Evolutionary conservation across 768 basidiomycete species (phyloP), one percentile per base, ranked within the genome.

Genomic region (Boletus rubescentipes): DNA sequence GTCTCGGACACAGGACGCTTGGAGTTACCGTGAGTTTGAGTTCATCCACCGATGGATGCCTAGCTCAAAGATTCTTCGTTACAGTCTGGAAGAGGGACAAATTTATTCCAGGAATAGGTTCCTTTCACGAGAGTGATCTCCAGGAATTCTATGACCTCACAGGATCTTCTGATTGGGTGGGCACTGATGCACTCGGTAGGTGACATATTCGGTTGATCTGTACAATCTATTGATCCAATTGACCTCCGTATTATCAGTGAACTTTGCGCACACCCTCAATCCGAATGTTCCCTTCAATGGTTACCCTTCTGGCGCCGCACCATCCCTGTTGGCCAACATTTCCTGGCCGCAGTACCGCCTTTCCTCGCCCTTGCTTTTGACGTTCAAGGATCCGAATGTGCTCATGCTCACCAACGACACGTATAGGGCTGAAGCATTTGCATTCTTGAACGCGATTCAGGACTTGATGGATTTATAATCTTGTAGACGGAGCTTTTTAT

Each of bases 111-210:
- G 57, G 43, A 4, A 7, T 63, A 29, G 57, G 60, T 7, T 63
- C 57, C 15, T 61, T 62, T 49, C 61, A 62, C 29, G 50, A 31
- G 38, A 62, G 49, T 16, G 61, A 61, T 9, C 53, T 63, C 5
- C 54, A 57, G 18, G 54, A 51, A 15, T 63, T 53, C n/a, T 61
- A 52, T 18, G 29, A 59, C 18, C 9, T 61, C 23, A 37, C 50
- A 0, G 49, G 59, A 20, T 37, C 18, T 29, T 6, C 49, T 14
- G 61, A 61, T 20, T 54, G 45, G 56, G 52, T 59, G 6, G 54
- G 59, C 26, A 30, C 56, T 2, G 60, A 61, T 26, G 51, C 54
- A 3, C 57, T 59, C 4, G 42, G 60, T 61, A 41, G 9, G 39
- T 40, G n/a, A 29, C 11, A 2, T 15, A 4, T 29, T 16, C 2